phyloP scores from a whole-genome alignment of 1,139 yeast genomes.

The Eremothecium cymbalariae region DNA sequence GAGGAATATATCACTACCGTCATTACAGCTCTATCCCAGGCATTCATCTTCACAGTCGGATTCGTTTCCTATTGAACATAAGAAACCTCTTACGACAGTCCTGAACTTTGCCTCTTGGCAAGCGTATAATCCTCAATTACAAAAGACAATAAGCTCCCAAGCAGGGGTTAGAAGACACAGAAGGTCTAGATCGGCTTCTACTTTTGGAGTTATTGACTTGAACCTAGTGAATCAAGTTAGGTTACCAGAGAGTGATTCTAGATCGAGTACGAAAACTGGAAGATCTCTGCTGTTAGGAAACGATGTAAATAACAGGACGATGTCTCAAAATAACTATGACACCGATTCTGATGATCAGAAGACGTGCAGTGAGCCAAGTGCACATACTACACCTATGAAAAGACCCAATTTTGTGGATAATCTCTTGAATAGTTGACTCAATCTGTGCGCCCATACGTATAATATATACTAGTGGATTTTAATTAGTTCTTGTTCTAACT shows the following conservation, averaged over 20 bases:
- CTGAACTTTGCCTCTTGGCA: slow-evolving; percentile 12
- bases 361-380: slow-evolving; percentile 30
- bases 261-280: background rate
- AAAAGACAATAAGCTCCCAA: slow-evolving; percentile 2
- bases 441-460: background rate
- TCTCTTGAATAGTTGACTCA: slow-evolving; percentile 17
- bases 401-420: slow-evolving; percentile 23
- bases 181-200: slow-evolving; percentile 23
- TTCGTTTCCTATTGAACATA: slow-evolving; percentile 3
- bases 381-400: slow-evolving; percentile 15
- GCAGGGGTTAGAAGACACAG: slow-evolving; percentile 19
- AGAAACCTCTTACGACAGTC: slow-evolving; percentile 12
- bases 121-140: slow-evolving; percentile 9
- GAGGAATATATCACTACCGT: slow-evolving; percentile 26
- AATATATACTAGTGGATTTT: background rate
- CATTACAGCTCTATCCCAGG: slow-evolving; percentile 11
- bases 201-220: slow-evolving; percentile 29
- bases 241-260: background rate
- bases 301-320: background rate
- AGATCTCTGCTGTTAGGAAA: background rate
- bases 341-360: slow-evolving; percentile 22
- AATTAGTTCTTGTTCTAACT: no score
- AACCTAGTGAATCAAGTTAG: slow-evolving; percentile 20
- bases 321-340: background rate
- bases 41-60: slow-evolving; percentile 21